Evolutionary conservation across 306 rosid genomes (phyloP).

Genomic region (Cotoneaster glaucophyllus): DNA sequence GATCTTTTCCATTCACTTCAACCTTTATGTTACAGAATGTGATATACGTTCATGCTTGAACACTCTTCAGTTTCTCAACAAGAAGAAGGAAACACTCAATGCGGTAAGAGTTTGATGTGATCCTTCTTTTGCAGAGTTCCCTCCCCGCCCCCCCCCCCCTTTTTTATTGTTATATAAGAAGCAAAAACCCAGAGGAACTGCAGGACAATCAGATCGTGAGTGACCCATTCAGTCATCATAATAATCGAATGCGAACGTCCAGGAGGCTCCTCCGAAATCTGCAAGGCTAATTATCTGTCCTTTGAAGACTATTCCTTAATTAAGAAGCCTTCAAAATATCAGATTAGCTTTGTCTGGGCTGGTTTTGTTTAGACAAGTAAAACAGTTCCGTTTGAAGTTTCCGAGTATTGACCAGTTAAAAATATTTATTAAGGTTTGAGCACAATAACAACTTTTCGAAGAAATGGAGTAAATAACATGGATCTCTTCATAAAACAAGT

Average conservation of each 20-base stretch:
- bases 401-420: neutral
- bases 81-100: conserved; percentile 76
- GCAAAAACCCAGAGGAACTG: too few relatives aligned
- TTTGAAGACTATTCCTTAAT: neutral
- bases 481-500: neutral
- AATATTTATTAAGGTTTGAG: neutral
- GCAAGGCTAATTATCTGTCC: too few relatives aligned
- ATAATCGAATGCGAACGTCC: too few relatives aligned
- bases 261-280: too few relatives aligned
- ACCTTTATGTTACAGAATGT: conserved; percentile 51
- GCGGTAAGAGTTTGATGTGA: conserved; percentile 43
- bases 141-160: neutral
- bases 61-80: conserved; percentile 85
- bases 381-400: neutral
- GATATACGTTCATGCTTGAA: conserved; percentile 98
- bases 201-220: too few relatives aligned
- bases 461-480: neutral
- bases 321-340: neutral
- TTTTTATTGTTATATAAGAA: too few relatives aligned
- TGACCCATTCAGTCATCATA: too few relatives aligned
- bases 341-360: conserved; percentile 3
- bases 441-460: neutral
- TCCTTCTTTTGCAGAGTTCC: neutral
- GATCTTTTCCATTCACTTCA: conserved; percentile 16
- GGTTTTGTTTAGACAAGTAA: conserved; percentile 2